These are phyloP conservation scores for Emergomyces orientalis DNA, from an alignment of 2,329 filamentous ascomycete genomes.

Conservation along the genomic window DNA sequence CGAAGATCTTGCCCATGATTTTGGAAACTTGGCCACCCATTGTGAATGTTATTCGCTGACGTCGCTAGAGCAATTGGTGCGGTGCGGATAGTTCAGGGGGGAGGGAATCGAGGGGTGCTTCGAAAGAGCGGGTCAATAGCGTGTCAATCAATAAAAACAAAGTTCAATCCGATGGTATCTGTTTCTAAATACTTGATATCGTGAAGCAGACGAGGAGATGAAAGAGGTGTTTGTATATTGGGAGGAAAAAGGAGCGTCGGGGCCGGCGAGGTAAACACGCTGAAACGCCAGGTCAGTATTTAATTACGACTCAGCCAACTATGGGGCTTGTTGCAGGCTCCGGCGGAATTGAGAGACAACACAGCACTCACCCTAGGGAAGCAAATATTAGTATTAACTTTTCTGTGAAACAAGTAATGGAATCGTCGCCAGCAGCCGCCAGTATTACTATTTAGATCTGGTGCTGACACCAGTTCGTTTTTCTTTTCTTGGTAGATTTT, in stretches of 20 bases:
- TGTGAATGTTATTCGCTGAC: slow-evolving; percentile 28
- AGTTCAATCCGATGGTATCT: background rate
- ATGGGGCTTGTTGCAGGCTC: background rate
- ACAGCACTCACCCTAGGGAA: background rate
- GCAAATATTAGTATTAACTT: background rate
- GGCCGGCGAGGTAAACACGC: background rate
- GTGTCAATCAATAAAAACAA: background rate
- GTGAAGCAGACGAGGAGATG: background rate
- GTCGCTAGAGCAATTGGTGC: background rate
- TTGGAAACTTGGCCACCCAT: slow-evolving; percentile 95
- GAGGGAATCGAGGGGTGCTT: background rate
- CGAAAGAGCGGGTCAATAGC: background rate
- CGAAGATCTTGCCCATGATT: slow-evolving; percentile 97
- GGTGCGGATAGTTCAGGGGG: background rate
- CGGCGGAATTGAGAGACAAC: background rate
- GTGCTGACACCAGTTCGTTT: background rate
- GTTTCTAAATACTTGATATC: background rate
- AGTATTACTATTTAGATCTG: background rate
- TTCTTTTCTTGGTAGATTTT: background rate
- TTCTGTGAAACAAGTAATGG: background rate
- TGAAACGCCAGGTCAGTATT: slow-evolving; percentile 5
- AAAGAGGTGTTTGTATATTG: background rate
- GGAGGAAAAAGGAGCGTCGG: background rate
- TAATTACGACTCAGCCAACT: background rate
- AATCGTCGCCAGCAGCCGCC: background rate